phyloP scores from a whole-genome alignment of 2,329 filamentous ascomycete species.

The Sarocladiaceae sp. region DNA sequence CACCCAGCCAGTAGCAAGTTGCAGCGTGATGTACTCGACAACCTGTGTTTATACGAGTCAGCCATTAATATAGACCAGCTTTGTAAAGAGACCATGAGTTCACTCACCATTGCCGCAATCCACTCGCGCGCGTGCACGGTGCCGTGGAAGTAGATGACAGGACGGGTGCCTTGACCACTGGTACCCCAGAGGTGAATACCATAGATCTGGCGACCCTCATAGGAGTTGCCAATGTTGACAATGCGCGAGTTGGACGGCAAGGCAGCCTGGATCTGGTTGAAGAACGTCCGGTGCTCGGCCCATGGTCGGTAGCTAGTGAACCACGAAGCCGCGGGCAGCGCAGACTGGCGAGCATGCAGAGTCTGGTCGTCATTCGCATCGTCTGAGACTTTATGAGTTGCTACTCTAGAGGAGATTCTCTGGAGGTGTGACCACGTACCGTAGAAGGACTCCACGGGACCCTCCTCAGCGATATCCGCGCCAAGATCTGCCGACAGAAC shows the following conservation, averaged over 20 bases:
- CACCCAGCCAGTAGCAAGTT: slow-evolving; percentile 37
- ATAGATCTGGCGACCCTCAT: slow-evolving; percentile 48
- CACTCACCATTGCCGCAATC: slow-evolving; percentile 54
- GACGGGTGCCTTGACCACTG: slow-evolving; percentile 36
- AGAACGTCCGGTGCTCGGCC: slow-evolving; percentile 41
- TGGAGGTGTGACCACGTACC: slow-evolving; percentile 5
- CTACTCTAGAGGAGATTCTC: neutral
- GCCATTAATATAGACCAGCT: neutral
- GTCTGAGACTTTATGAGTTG: neutral
- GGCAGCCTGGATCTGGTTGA: slow-evolving; percentile 35
- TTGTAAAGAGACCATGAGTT: slow-evolving; percentile 4
- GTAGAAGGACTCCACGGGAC: slow-evolving; percentile 13
- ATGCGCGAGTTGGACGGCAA: slow-evolving; percentile 40
- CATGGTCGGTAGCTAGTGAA: slow-evolving; percentile 50
- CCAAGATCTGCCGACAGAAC: slow-evolving; percentile 27
- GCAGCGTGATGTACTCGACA: slow-evolving; percentile 45
- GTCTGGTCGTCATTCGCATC: slow-evolving; percentile 12
- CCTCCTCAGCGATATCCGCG: slow-evolving; percentile 18
- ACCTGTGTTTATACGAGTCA: slow-evolving; percentile 19
- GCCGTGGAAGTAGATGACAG: slow-evolving; percentile 49
- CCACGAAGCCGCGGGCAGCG: slow-evolving; percentile 18
- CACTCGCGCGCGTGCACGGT: slow-evolving; percentile 56
- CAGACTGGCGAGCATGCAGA: slow-evolving; percentile 12
- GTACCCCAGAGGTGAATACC: slow-evolving; percentile 53
- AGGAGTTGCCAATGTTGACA: slow-evolving; percentile 41